Percentiles rank a stretch among this genome's conserved stretches.
Conservation (phyloP, 495 filamentous ascomycete genomes). For the Xylaria castorea region DNA sequence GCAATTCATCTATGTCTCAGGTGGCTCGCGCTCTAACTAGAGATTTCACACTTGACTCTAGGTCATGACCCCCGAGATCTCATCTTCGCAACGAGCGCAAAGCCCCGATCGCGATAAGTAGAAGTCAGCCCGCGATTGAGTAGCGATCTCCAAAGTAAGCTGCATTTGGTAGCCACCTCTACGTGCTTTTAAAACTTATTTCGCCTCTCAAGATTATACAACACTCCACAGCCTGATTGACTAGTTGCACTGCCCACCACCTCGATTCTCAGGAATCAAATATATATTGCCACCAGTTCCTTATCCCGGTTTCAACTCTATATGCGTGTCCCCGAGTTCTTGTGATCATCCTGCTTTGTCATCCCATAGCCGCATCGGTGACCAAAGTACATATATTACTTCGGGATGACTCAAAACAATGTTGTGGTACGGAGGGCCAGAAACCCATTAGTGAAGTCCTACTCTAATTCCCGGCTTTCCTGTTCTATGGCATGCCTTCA, state of each 20-base stretch:
- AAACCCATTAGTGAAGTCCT: not conserved
- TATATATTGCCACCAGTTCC: constrained; percentile 5
- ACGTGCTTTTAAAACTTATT: too few species aligned
- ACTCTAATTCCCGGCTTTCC: not conserved
- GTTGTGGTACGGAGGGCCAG: not conserved
- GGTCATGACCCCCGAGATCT: too few species aligned
- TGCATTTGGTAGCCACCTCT: too few species aligned
- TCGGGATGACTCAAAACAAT: not conserved
- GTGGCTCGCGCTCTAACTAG: too few species aligned
- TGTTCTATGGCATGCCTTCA: not conserved
- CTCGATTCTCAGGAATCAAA: not conserved
- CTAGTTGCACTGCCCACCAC: not conserved
- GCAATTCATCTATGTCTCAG: too few species aligned
- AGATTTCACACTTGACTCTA: not conserved
- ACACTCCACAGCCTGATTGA: not conserved
- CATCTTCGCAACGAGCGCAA: too few species aligned
- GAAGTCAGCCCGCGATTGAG: too few species aligned
- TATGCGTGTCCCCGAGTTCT: not conserved
- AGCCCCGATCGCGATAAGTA: too few species aligned
- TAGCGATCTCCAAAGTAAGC: too few species aligned
- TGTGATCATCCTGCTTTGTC: not conserved
- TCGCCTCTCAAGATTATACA: too few species aligned
- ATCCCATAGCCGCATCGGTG: not conserved
- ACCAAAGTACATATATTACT: not conserved
- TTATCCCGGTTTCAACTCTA: not conserved